phyloP scores from a whole-genome alignment of 2,329 filamentous ascomycete genomes.

The Coniochaeta hoffmannii region DNA sequence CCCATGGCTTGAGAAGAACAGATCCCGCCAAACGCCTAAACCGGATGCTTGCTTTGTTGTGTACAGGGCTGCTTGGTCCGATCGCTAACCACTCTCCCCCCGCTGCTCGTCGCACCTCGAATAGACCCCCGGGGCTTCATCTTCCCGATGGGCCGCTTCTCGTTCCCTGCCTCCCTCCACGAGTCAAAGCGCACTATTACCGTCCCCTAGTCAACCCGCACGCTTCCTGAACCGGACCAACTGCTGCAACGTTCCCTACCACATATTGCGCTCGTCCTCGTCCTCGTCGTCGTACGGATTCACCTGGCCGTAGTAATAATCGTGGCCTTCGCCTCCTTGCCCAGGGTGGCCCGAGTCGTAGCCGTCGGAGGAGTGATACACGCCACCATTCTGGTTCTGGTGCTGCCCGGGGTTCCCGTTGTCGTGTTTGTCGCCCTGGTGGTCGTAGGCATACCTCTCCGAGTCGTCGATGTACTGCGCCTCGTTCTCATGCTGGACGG shows the following conservation, averaged over 20 bases:
- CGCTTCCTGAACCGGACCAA: background rate
- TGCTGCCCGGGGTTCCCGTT: background rate
- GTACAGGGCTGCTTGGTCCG: background rate
- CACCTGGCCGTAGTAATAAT: conserved; percentile 13
- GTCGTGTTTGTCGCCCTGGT: conserved; percentile 12
- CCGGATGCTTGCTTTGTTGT: conserved; percentile 1
- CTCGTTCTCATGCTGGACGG: conserved; percentile 13
- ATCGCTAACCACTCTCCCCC: background rate
- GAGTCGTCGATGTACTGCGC: conserved; percentile 25
- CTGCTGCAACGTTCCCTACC: conserved; percentile 1
- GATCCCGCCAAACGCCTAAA: background rate
- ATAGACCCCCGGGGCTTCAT: background rate
- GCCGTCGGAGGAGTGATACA: conserved; percentile 5
- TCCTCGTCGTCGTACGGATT: conserved; percentile 4
- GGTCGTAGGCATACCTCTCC: conserved; percentile 27
- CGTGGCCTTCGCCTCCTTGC: conserved; percentile 3
- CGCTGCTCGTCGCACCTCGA: background rate
- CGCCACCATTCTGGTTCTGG: conserved; percentile 7
- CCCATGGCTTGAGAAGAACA: background rate
- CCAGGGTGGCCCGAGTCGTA: conserved; percentile 2
- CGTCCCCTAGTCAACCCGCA: background rate
- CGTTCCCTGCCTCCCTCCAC: background rate
- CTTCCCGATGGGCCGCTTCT: background rate
- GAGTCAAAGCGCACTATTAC: background rate
- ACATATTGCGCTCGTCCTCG: conserved; percentile 5